Conservation (phyloP, 306 rosid species). For the Adenanthera pavonina region DNA sequence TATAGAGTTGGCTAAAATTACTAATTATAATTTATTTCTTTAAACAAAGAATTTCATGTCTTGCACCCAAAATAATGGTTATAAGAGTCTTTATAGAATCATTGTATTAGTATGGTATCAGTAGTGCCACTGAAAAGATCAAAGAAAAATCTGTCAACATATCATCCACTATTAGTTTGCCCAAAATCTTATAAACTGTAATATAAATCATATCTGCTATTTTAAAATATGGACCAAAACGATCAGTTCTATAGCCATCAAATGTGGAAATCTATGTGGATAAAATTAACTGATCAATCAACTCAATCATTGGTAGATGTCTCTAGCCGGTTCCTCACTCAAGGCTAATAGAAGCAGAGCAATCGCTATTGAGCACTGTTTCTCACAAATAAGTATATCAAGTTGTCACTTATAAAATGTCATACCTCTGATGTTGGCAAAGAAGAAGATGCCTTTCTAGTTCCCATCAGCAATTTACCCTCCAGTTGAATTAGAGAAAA, state of each 20-base stretch:
- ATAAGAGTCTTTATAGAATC: too few relatives aligned
- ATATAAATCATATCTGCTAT: too few relatives aligned
- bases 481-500: constrained; percentile 33
- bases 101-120: too few relatives aligned
- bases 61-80: too few relatives aligned
- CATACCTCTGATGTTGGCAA: constrained; percentile 30
- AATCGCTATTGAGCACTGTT: not conserved
- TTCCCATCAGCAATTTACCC: constrained; percentile 37
- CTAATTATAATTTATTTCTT: too few relatives aligned
- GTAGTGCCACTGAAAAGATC: too few relatives aligned
- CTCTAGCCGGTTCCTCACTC: not conserved
- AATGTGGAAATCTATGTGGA: not conserved
- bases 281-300: not conserved
- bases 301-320: not conserved
- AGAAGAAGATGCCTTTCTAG: constrained; percentile 21
- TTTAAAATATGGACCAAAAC: not conserved
- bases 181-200: too few relatives aligned
- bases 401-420: not conserved
- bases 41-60: too few relatives aligned
- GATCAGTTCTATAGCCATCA: not conserved
- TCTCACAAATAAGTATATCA: not conserved
- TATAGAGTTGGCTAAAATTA: too few relatives aligned
- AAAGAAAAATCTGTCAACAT: too few relatives aligned
- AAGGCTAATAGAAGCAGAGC: not conserved
- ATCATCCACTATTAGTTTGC: too few relatives aligned